Evolutionary conservation across 2,329 filamentous ascomycete species (phyloP).

Genomic region (Apiospora aurea): DNA sequence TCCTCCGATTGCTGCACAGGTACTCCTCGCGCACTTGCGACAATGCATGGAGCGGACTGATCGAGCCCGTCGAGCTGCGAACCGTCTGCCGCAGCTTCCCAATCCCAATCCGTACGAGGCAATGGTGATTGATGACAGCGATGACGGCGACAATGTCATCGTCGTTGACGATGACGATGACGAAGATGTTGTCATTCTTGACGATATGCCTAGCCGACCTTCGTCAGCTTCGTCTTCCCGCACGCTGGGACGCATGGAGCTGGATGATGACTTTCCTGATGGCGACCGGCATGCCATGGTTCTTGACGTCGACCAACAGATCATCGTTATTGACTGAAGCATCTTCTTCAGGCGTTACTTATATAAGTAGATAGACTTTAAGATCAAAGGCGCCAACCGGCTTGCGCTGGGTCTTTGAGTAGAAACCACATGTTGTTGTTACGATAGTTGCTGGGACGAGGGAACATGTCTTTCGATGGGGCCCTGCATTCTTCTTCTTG

Average conservation of each 20-base stretch:
- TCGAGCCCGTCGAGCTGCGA: not conserved
- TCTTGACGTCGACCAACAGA: not conserved
- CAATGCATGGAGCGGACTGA: slow-evolving; percentile 55
- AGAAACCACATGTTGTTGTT: not conserved
- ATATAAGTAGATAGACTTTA: not conserved
- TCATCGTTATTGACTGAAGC: not conserved
- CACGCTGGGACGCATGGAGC: not conserved
- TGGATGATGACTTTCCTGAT: not conserved
- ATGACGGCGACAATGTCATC: not conserved
- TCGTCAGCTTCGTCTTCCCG: not conserved
- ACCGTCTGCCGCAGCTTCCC: not conserved
- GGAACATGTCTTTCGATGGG: not conserved
- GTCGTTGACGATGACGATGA: not conserved
- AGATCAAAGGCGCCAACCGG: not conserved
- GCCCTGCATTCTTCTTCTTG: not conserved
- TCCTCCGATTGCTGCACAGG: slow-evolving; percentile 64
- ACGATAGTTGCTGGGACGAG: not conserved
- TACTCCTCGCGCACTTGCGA: slow-evolving; percentile 56
- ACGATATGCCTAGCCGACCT: not conserved
- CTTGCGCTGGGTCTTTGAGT: not conserved
- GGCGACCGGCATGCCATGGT: not conserved
- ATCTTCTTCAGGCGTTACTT: not conserved
- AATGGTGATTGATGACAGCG: not conserved
- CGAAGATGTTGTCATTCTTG: not conserved
- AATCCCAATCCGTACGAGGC: no score